Conservation (phyloP, 2,329 filamentous ascomycete species). For the Eutypella sp. region DNA sequence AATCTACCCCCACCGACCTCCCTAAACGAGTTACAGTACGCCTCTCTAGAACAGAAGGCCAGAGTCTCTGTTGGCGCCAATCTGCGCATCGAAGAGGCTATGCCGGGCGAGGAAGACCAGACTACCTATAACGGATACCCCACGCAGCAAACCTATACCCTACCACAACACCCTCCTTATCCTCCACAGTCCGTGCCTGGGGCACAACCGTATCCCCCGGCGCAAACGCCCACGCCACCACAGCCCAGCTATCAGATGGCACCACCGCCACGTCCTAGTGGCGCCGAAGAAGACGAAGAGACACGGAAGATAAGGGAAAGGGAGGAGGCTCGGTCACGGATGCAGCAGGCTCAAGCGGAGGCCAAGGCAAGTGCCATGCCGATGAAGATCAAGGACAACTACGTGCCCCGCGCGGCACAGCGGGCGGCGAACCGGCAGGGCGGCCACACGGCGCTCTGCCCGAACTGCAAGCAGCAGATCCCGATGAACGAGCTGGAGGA, state of each 20-base stretch:
- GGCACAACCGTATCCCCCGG: conserved; percentile 25
- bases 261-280: conserved; percentile 27
- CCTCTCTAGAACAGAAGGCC: conserved; percentile 91
- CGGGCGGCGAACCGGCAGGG: conserved; percentile 62
- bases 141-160: conserved; percentile 33
- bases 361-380: conserved; percentile 62
- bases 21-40: conserved; percentile 86
- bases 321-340: conserved; percentile 54
- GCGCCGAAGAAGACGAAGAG: conserved; percentile 57
- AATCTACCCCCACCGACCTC: conserved; percentile 86
- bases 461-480: conserved; percentile 89
- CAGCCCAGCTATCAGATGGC: conserved; percentile 28
- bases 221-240: conserved; percentile 34
- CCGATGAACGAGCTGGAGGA: conserved; percentile 82
- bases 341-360: conserved; percentile 74
- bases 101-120: conserved; percentile 75
- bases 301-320: conserved; percentile 59
- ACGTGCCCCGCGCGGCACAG: conserved; percentile 78
- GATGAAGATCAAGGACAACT: conserved; percentile 91
- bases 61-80: conserved; percentile 78
- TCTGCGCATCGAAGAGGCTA: conserved; percentile 88
- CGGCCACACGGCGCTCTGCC: conserved; percentile 70
- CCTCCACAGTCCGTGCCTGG: conserved; percentile 28
- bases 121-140: conserved; percentile 48
- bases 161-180: conserved; percentile 41